Evolutionary conservation across 2,329 filamentous ascomycete genomes (phyloP), one percentile per base, ranked within the genome.

Genomic region (Talaromyces sp.): DNA sequence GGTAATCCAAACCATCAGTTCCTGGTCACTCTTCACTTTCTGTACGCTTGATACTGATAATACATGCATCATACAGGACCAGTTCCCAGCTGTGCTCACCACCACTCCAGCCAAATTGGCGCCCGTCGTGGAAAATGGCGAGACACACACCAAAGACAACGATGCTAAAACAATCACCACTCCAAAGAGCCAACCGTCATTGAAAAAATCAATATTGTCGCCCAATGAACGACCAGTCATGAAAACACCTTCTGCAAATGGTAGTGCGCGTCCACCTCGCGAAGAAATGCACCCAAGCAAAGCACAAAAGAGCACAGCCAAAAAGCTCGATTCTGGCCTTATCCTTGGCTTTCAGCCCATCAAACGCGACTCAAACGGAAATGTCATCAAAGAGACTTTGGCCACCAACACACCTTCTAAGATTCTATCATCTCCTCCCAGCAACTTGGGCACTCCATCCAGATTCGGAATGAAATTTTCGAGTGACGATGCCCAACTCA

Each of bases 201-300:
- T 61, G 5, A 69, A 73, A 40, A 73, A 74, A 65, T 69, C 73
- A 14, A 68, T 75, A 50, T 67, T 71, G 21, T 69, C 72, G 7
- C 68, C 73, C 14, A 70, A 71, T 25, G 65, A 63, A 44, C 67
- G 69, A 39, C 57, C 63, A n/a, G 58, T 66, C 18, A 71, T 73
- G n/a, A 73, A 70, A 59, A 72, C 71, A 1, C 71, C 79, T 6
- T 69, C 78, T 44, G 85, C 85, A 42, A 84, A 83, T 14, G 86
- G 86, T 3, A 83, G 86, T 5, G 79, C 89, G 68, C 89, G 90
- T 78, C 90, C 91, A 25, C 81, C 88, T 55, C 83, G 83, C 66
- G 86, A 88, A 64, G 92, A 96, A 74, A 97, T 97, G 93, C 93
- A 97, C 73, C 93, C 93, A 8, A 90, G 90, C 79, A 90, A 90